These are phyloP conservation scores for Vitis hybrid DNA, from an alignment of 177 flowering plant genomes.

Conservation along the genomic window DNA sequence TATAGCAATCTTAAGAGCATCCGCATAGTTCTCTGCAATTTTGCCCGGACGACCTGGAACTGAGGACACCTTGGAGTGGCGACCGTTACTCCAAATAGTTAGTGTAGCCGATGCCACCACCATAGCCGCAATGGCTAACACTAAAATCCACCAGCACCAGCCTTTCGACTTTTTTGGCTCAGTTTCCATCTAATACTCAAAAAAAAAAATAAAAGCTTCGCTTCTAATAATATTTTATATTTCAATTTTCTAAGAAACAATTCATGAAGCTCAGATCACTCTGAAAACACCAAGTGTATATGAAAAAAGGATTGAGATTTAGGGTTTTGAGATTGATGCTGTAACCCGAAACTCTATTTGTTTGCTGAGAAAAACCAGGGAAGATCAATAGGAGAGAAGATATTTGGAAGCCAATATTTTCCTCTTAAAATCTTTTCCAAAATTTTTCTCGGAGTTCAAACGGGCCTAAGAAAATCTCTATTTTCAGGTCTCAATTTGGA, in stretches of 20 bases:
- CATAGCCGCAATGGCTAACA: slow-evolving; percentile 12
- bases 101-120: slow-evolving; percentile 6
- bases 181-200: not conserved
- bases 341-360: too few relatives aligned
- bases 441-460: too few relatives aligned
- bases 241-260: not conserved
- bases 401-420: too few relatives aligned
- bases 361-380: too few relatives aligned
- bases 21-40: slow-evolving; percentile 30
- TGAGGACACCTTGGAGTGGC: not conserved
- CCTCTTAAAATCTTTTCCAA: too few relatives aligned
- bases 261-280: not conserved
- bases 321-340: too few relatives aligned
- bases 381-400: too few relatives aligned
- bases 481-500: too few relatives aligned
- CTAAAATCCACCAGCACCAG: slow-evolving; percentile 18
- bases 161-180: slow-evolving; percentile 9
- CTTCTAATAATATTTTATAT: not conserved
- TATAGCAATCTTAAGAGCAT: slow-evolving; percentile 37
- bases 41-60: slow-evolving; percentile 17
- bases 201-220: not conserved
- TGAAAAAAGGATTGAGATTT: too few relatives aligned
- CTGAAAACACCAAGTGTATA: too few relatives aligned
- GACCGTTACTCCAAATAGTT: slow-evolving; percentile 12
- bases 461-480: too few relatives aligned